These are phyloP conservation scores for Leccinum broughii DNA, from an alignment of 768 basidiomycete species.

Conservation along the genomic window DNA sequence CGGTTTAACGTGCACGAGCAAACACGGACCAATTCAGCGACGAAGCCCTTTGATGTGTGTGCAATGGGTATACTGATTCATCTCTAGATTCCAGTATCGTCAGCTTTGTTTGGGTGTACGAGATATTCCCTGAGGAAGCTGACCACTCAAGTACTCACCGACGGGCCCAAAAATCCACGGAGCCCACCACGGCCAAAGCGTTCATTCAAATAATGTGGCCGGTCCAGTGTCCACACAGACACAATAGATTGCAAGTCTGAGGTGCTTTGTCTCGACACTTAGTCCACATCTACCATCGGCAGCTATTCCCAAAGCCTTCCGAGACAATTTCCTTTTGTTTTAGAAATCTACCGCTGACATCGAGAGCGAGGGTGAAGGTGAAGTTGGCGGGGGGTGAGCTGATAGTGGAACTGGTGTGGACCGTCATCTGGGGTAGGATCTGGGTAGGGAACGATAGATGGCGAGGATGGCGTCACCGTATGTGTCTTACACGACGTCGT, in stretches of 20 bases:
- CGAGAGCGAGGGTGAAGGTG: too few species aligned
- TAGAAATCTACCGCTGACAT: not conserved
- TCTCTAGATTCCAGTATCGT: not conserved
- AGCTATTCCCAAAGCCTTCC: not conserved
- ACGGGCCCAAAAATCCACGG: not conserved
- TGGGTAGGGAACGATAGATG: too few species aligned
- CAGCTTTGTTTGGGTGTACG: not conserved
- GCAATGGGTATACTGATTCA: not conserved
- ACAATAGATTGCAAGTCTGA: not conserved
- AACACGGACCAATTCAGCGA: too few species aligned
- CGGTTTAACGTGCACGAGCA: too few species aligned
- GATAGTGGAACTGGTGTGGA: too few species aligned
- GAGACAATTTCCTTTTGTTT: not conserved
- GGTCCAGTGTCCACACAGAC: not conserved
- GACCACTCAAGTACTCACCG: not conserved
- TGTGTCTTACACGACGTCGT: too few species aligned
- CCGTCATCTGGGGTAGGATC: too few species aligned
- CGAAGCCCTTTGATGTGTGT: not conserved
- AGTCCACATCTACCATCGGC: too few species aligned
- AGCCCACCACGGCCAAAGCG: not conserved
- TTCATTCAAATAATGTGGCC: not conserved
- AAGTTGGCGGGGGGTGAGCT: too few species aligned
- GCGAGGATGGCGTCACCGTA: too few species aligned
- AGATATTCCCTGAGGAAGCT: too few species aligned
- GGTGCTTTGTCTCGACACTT: not conserved